Evolutionary conservation across 768 basidiomycete genomes (phyloP).

Genomic region (Scleroderma bovista): DNA sequence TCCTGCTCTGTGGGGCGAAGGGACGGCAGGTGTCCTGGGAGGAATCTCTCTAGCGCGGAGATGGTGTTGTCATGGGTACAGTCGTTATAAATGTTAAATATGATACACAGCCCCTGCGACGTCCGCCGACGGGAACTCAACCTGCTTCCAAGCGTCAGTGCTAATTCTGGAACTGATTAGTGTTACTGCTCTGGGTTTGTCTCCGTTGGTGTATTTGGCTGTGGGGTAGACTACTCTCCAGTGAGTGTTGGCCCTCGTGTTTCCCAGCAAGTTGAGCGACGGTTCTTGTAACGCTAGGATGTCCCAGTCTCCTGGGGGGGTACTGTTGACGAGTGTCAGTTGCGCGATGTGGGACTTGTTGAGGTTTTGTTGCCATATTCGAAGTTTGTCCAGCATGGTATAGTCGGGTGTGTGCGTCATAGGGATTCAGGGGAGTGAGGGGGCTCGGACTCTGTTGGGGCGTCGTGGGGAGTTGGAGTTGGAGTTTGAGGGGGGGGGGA

Average conservation of each 20-base stretch:
- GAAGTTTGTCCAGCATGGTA: background rate
- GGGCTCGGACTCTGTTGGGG: background rate
- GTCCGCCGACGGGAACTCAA: background rate
- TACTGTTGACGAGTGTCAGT: slow-evolving; percentile 5
- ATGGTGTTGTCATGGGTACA: background rate
- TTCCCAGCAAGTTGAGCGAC: slow-evolving; percentile 16
- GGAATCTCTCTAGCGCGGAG: background rate
- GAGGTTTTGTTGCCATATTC: slow-evolving; percentile 26
- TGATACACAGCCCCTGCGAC: background rate
- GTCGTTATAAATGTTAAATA: slow-evolving; percentile 9
- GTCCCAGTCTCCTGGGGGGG: slow-evolving; percentile 17
- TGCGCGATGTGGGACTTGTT: slow-evolving; percentile 17
- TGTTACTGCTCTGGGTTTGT: slow-evolving; percentile 8
- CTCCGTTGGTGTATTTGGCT: background rate
- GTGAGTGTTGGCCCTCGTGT: slow-evolving; percentile 7
- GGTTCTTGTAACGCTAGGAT: slow-evolving; percentile 38
- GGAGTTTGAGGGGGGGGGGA: too few relatives aligned
- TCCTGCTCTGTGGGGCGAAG: background rate
- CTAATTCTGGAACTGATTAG: slow-evolving; percentile 2
- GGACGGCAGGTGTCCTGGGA: background rate
- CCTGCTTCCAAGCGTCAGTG: slow-evolving; percentile 7
- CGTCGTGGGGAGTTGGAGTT: too few relatives aligned
- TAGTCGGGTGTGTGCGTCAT: background rate
- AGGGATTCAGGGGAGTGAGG: background rate
- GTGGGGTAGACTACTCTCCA: slow-evolving; percentile 20